These are phyloP conservation scores for Pulveroboletus sp. DNA, from an alignment of 768 basidiomycete genomes.

Conservation along the genomic window DNA sequence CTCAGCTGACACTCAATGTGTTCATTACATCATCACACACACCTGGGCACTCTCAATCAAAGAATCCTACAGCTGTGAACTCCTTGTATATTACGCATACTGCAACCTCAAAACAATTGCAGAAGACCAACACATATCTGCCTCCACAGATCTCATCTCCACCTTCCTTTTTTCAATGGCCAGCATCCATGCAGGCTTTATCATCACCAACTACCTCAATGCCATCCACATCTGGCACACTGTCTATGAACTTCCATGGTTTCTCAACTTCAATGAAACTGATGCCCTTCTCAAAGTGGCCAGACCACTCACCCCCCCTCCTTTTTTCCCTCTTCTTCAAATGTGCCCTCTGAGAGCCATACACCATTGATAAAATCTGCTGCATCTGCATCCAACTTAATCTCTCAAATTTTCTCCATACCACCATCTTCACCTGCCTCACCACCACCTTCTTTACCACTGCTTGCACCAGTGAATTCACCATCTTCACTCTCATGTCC, in stretches of 20 bases:
- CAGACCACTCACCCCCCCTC: conserved; percentile 8
- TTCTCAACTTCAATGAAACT: conserved; percentile 2
- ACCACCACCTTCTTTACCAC: no score
- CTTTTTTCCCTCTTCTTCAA: no score
- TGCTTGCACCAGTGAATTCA: no score
- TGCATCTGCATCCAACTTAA: no score
- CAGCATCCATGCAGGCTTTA: conserved; percentile 1
- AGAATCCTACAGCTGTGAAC: neutral
- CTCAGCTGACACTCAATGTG: no score
- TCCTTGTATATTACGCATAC: conserved; percentile 35
- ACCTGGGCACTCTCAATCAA: neutral
- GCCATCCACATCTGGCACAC: conserved; percentile 24
- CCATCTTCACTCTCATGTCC: no score
- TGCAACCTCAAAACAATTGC: conserved; percentile 23
- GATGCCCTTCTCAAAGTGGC: conserved; percentile 18
- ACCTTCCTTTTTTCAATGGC: conserved; percentile 9
- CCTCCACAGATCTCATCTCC: conserved; percentile 3
- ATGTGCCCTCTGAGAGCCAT: no score
- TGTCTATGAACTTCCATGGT: conserved; percentile 22
- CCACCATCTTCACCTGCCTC: no score
- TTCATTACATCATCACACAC: neutral
- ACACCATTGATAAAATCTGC: no score
- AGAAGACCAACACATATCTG: conserved; percentile 14
- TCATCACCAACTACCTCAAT: conserved; percentile 16
- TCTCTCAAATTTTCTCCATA: no score